Conservation (phyloP, 2,329 filamentous ascomycete species). For the Dothistroma septosporum region DNA sequence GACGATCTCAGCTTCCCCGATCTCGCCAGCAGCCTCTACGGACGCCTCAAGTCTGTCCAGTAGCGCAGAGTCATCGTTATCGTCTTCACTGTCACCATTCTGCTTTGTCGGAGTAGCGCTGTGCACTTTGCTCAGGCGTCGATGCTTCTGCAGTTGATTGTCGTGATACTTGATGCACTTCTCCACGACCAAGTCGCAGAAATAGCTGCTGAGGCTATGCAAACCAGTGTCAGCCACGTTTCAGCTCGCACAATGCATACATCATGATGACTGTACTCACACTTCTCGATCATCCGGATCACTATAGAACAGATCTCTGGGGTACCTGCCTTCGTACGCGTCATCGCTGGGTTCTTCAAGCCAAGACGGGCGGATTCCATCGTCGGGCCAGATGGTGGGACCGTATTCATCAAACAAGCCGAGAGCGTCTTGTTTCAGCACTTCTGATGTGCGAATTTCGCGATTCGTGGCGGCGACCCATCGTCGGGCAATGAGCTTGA, state of each 20-base stretch:
- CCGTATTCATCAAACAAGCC: constrained; percentile 9
- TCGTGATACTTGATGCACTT: constrained; percentile 17
- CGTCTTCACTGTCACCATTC: neutral
- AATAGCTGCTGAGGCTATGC: constrained; percentile 9
- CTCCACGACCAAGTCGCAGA: constrained; percentile 14
- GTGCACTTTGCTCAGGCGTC: neutral
- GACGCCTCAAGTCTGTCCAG: neutral
- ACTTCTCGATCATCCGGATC: constrained; percentile 8
- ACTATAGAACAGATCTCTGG: constrained; percentile 5
- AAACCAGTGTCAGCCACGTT: neutral
- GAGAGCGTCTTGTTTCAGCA: constrained; percentile 6
- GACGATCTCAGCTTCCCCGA: neutral
- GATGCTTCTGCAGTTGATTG: constrained; percentile 13
- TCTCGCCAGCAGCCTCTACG: neutral
- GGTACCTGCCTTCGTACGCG: constrained; percentile 11
- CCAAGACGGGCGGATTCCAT: constrained; percentile 7
- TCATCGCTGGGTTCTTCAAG: constrained; percentile 9
- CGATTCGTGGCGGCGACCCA: constrained; percentile 7
- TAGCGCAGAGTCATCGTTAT: constrained; percentile 1
- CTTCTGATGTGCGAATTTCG: constrained; percentile 10
- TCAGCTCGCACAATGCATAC: neutral
- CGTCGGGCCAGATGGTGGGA: constrained; percentile 10
- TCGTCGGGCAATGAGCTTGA: constrained; percentile 8
- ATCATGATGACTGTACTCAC: constrained; percentile 6
- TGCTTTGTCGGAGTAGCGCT: constrained; percentile 1